Conservation (phyloP, 2,329 filamentous ascomycete genomes). For the Ascochyta lentis region DNA sequence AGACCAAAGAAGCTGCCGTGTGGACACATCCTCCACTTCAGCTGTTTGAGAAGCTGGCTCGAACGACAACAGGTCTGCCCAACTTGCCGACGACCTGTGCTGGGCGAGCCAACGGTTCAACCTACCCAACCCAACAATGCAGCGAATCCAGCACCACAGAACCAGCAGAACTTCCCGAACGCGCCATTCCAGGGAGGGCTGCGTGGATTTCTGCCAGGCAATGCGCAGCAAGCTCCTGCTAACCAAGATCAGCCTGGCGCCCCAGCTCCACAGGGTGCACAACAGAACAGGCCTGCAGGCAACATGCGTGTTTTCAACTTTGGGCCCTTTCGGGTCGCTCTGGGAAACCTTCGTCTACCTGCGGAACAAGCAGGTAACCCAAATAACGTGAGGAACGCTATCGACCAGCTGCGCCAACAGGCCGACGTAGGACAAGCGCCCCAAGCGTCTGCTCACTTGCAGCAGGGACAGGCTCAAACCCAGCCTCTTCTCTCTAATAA, state of each 20-base stretch:
- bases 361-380: conserved; percentile 34
- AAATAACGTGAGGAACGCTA: conserved; percentile 31
- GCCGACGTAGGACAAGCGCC: conserved; percentile 31
- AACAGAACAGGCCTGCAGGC: conserved; percentile 32
- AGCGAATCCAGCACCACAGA: conserved; percentile 32
- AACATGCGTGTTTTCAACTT: conserved; percentile 49
- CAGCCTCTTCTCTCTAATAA: conserved; percentile 16
- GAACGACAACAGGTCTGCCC: conserved; percentile 97
- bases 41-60: conserved; percentile 95
- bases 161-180: conserved; percentile 26
- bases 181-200: conserved; percentile 24
- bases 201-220: conserved; percentile 28
- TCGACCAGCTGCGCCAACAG: conserved; percentile 35
- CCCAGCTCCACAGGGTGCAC: conserved; percentile 25
- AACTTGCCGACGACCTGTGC: conserved; percentile 85
- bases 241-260: conserved; percentile 34
- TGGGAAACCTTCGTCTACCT: conserved; percentile 45
- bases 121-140: conserved; percentile 38
- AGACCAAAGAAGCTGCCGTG: conserved; percentile 96
- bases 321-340: conserved; percentile 43
- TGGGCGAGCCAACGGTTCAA: conserved; percentile 51
- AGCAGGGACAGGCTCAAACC: conserved; percentile 19
- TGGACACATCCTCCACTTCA: conserved; percentile 92
- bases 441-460: conserved; percentile 28
- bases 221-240: conserved; percentile 26